Conservation (phyloP, 495 filamentous ascomycete genomes). For the Penicillium lividum region DNA sequence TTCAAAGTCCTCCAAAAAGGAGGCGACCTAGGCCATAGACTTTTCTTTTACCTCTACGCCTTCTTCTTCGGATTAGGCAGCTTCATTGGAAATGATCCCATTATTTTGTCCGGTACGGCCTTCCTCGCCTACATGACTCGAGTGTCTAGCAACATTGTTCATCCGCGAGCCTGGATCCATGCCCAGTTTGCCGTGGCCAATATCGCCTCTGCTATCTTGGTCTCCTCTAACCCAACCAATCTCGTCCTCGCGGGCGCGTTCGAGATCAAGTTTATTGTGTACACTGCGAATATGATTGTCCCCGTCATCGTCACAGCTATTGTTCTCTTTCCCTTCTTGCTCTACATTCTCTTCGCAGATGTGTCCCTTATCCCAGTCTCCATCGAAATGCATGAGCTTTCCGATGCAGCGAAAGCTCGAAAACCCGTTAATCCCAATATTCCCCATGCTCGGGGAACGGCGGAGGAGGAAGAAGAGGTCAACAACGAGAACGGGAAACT, state of each 20-base stretch:
- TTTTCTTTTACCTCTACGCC: constrained; percentile 67
- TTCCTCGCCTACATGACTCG: constrained; percentile 73
- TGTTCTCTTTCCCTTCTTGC: constrained; percentile 62
- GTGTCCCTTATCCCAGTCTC: constrained; percentile 59
- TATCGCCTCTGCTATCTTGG: constrained; percentile 66
- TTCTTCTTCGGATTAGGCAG: constrained; percentile 67
- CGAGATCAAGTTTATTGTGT: constrained; percentile 63
- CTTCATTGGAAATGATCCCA: constrained; percentile 70
- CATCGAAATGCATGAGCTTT: constrained; percentile 65
- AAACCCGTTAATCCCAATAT: constrained; percentile 68
- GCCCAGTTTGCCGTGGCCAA: constrained; percentile 69
- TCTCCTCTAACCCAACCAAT: constrained; percentile 72
- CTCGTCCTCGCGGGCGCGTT: constrained; percentile 71
- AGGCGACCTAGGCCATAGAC: constrained; percentile 57
- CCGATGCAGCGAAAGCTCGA: constrained; percentile 49
- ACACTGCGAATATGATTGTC: constrained; percentile 70
- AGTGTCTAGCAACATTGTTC: constrained; percentile 65
- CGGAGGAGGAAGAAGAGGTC: constrained; percentile 52
- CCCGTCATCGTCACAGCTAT: constrained; percentile 63
- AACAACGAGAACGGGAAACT: constrained; percentile 40
- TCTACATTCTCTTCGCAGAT: constrained; percentile 63
- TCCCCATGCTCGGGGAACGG: constrained; percentile 56
- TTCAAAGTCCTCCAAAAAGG: constrained; percentile 67
- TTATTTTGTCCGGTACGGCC: constrained; percentile 67
- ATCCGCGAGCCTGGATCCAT: constrained; percentile 67